Percentiles rank a stretch among this genome's conserved stretches.
phyloP scores from a whole-genome alignment of 1,284 basidiomycete genomes.

The Schizophyllum amplum region DNA sequence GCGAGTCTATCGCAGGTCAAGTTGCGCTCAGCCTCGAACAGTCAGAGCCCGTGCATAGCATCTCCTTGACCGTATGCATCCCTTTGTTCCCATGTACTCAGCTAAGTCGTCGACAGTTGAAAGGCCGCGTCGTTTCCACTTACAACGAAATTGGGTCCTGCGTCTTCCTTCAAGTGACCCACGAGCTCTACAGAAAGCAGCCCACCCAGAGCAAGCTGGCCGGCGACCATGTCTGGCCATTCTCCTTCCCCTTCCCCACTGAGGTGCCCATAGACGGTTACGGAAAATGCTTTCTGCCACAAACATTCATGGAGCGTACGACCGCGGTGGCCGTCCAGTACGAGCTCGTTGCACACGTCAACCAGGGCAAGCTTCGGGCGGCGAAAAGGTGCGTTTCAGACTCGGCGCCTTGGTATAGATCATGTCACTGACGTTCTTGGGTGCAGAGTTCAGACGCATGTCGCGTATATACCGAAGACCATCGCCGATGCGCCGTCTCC shows the following conservation, averaged over 20 bases:
- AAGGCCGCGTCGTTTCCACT: not conserved
- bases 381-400: slow-evolving; percentile 12
- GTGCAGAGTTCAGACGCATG: slow-evolving; percentile 4
- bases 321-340: slow-evolving; percentile 4
- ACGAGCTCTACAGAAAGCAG: not conserved
- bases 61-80: not conserved
- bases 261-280: not conserved
- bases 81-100: not conserved
- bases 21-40: not conserved
- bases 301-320: slow-evolving; percentile 9
- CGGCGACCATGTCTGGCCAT: not conserved
- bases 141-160: not conserved
- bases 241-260: not conserved
- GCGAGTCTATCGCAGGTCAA: not conserved
- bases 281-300: slow-evolving; percentile 6
- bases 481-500: slow-evolving; percentile 1
- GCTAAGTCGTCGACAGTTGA: not conserved
- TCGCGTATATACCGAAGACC: slow-evolving; percentile 6
- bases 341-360: slow-evolving; percentile 4
- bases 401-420: too few relatives aligned
- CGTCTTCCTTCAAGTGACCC: not conserved
- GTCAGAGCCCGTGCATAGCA: not conserved
- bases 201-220: not conserved
- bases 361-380: slow-evolving; percentile 5
- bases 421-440: slow-evolving; percentile 2